A percentile compares a stretch with the other conserved stretches of the same genome.
These are phyloP conservation scores for Gloeostereum incarnatum DNA, from an alignment of 768 basidiomycete species.

Conservation along the genomic window DNA sequence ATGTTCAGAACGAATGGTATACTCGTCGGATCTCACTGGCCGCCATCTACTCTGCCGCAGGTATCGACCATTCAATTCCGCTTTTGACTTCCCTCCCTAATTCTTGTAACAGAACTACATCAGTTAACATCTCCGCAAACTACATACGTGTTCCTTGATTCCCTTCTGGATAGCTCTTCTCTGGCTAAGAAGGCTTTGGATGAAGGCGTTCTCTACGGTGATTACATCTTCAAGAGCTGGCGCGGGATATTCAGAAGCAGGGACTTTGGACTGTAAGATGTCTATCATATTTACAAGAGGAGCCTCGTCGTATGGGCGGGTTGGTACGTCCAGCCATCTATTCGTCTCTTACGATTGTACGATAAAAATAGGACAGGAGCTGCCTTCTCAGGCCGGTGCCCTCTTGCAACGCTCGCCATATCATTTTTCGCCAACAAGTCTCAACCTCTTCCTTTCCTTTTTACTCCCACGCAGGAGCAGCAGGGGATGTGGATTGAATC, in stretches of 20 bases:
- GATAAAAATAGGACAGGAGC: too few relatives aligned
- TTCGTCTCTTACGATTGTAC: too few relatives aligned
- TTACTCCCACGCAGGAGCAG: too few relatives aligned
- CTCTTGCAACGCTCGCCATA: too few relatives aligned
- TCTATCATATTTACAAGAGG: too few relatives aligned
- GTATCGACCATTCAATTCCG: conserved; percentile 20
- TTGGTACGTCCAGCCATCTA: too few relatives aligned
- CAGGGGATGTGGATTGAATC: too few relatives aligned
- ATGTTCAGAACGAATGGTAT: conserved; percentile 69
- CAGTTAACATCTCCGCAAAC: conserved; percentile 69
- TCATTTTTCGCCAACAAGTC: too few relatives aligned
- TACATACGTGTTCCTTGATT: conserved; percentile 54
- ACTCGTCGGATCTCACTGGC: conserved; percentile 55
- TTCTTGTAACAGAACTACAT: conserved; percentile 64
- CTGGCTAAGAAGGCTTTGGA: conserved; percentile 33
- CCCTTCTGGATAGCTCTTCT: conserved; percentile 43
- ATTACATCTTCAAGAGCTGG: conserved; percentile 64
- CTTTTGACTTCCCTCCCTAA: not conserved
- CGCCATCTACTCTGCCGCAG: conserved; percentile 63
- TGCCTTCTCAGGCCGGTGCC: too few relatives aligned
- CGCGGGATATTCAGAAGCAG: conserved; percentile 61
- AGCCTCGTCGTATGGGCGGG: too few relatives aligned
- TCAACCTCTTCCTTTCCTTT: too few relatives aligned
- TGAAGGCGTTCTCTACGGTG: conserved; percentile 45
- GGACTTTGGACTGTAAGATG: too few relatives aligned